Percentiles rank a stretch among this genome's conserved stretches.
phyloP scores from a whole-genome alignment of 2,329 filamentous ascomycete genomes.

The Paecilomyces formosus region DNA sequence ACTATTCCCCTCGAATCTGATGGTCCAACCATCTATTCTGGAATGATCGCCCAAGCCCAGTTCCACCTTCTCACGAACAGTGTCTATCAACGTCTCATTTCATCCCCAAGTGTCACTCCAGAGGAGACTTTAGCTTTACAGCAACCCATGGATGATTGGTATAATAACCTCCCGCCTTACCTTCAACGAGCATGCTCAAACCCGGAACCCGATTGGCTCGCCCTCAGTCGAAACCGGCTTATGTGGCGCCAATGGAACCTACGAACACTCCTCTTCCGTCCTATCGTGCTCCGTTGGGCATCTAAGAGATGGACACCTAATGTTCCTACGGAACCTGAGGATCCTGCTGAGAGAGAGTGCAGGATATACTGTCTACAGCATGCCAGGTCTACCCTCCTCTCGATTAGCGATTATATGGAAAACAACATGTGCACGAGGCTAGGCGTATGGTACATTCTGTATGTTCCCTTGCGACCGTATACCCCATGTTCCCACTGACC shows the following conservation, averaged over 20 bases:
- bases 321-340: slow-evolving; percentile 19
- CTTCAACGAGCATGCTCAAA: slow-evolving; percentile 25
- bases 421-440: slow-evolving; percentile 33
- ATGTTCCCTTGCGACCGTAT: slow-evolving; percentile 6
- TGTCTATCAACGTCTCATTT: slow-evolving; percentile 39
- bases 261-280: slow-evolving; percentile 37
- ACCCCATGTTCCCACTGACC: slow-evolving; percentile 1
- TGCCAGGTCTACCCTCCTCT: slow-evolving; percentile 33
- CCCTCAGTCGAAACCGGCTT: slow-evolving; percentile 31
- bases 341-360: slow-evolving; percentile 31
- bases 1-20: slow-evolving; percentile 28
- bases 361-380: slow-evolving; percentile 33
- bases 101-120: slow-evolving; percentile 32
- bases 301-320: slow-evolving; percentile 26
- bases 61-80: slow-evolving; percentile 39
- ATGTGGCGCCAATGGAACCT: slow-evolving; percentile 39
- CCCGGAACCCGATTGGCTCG: slow-evolving; percentile 27
- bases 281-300: slow-evolving; percentile 35
- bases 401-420: slow-evolving; percentile 35
- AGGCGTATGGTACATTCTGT: slow-evolving; percentile 39
- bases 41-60: slow-evolving; percentile 33
- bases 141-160: slow-evolving; percentile 37
- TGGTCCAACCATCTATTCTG: slow-evolving; percentile 36
- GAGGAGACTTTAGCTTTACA: slow-evolving; percentile 35
- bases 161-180: slow-evolving; percentile 32